Conservation (phyloP, 345 rosid genomes). For the Salix koriyanagi region DNA sequence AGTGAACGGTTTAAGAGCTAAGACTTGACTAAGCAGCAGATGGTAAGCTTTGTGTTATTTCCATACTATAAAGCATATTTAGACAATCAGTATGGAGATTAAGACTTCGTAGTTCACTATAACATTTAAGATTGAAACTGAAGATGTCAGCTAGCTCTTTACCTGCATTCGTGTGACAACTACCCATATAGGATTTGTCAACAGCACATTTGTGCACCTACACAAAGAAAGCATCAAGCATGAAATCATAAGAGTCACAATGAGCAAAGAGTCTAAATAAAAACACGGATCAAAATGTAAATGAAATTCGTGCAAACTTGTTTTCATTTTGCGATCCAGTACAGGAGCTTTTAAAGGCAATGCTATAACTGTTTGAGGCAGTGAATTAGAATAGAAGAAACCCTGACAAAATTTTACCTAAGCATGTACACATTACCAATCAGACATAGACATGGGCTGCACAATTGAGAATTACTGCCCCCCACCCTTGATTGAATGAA, state of each 20-base stretch:
- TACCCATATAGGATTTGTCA: slow-evolving; percentile 97
- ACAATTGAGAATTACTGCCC: neutral
- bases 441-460: neutral
- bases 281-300: neutral
- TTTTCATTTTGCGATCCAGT: neutral
- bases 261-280: neutral
- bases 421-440: neutral
- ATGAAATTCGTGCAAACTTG: neutral
- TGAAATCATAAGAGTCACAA: slow-evolving; percentile 9
- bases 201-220: slow-evolving; percentile 84
- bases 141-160: slow-evolving; percentile 16
- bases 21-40: neutral
- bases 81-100: neutral
- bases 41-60: neutral
- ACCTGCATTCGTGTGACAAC: slow-evolving; percentile 99
- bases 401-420: neutral
- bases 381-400: neutral
- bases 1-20: neutral
- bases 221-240: slow-evolving; percentile 21
- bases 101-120: neutral
- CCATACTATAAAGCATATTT: slow-evolving; percentile 1
- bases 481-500: neutral
- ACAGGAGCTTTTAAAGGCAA: neutral
- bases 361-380: neutral
- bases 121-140: slow-evolving; percentile 4